Conservation (phyloP, 164 flowering plant species). For the Kalanchoe fedtschenkoi region DNA sequence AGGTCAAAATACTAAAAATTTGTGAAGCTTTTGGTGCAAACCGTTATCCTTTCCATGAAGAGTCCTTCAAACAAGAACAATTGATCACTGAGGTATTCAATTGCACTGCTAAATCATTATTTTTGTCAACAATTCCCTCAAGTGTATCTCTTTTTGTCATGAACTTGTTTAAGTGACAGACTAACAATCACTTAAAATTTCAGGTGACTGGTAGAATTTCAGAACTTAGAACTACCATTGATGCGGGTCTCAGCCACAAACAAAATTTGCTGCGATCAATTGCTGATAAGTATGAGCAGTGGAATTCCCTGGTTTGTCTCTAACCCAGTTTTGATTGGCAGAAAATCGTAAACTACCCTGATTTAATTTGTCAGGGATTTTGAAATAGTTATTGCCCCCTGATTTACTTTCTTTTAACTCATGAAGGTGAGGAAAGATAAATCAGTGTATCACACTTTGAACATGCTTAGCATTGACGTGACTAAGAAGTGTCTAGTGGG, state of each 20-base stretch:
- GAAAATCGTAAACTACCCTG: background rate
- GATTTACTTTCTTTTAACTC: constrained; percentile 11
- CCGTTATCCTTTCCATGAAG: constrained; percentile 76
- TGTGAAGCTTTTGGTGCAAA: constrained; percentile 98
- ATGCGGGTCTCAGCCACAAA: constrained; percentile 26
- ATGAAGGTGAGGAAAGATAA: constrained; percentile 87
- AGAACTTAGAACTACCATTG: constrained; percentile 33
- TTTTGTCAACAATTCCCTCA: background rate
- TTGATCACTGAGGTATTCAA: constrained; percentile 59
- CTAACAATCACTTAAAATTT: background rate
- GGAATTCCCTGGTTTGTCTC: constrained; percentile 29
- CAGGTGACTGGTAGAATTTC: constrained; percentile 32
- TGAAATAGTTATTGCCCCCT: background rate
- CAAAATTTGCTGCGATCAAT: constrained; percentile 26
- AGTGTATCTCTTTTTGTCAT: background rate
- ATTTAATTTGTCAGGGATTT: background rate
- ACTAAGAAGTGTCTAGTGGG: constrained; percentile 95
- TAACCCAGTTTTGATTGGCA: background rate
- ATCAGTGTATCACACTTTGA: constrained; percentile 71
- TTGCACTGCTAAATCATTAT: background rate
- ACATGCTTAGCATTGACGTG: constrained; percentile 97
- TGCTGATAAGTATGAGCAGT: constrained; percentile 28
- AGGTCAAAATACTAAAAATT: constrained; percentile 68
- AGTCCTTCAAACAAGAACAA: constrained; percentile 50
- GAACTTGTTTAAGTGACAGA: too few relatives aligned